Percentiles rank a stretch among this genome's conserved stretches.
Conservation (phyloP, 192 early-diverging fungal genomes). For the Glomus cerebriforme region DNA sequence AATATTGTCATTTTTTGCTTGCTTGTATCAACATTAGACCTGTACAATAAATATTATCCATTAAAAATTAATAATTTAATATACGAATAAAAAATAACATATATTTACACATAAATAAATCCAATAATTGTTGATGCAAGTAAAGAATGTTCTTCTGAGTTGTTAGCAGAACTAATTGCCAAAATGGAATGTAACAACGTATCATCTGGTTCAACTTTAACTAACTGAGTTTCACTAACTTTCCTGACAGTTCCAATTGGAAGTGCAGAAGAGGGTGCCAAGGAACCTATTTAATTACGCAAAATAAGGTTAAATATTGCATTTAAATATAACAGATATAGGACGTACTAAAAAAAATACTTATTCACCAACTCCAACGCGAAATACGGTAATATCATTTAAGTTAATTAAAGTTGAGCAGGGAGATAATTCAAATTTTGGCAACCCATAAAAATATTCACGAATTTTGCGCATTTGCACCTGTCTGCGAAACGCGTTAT, state of each 20-base stretch:
- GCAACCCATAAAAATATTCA: slow-evolving; percentile 95
- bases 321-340: background rate
- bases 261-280: slow-evolving; percentile 88
- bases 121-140: slow-evolving; percentile 69
- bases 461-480: slow-evolving; percentile 73
- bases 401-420: slow-evolving; percentile 82
- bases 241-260: slow-evolving; percentile 86
- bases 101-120: slow-evolving; percentile 81
- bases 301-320: background rate
- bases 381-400: slow-evolving; percentile 74
- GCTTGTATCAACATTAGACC: slow-evolving; percentile 78
- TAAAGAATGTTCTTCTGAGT: slow-evolving; percentile 50
- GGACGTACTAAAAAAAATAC: background rate
- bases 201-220: slow-evolving; percentile 78
- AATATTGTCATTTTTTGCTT: slow-evolving; percentile 82
- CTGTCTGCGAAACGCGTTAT: slow-evolving; percentile 68
- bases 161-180: slow-evolving; percentile 74
- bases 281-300: slow-evolving; percentile 47
- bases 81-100: background rate
- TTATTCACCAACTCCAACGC: slow-evolving; percentile 67
- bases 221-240: slow-evolving; percentile 75
- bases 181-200: slow-evolving; percentile 84
- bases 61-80: background rate
- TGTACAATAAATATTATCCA: slow-evolving; percentile 23
- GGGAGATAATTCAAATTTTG: slow-evolving; percentile 73